Evolutionary conservation across 306 rosid genomes (phyloP), one percentile per base, ranked within the genome.

Genomic region (Herpetospermum pedunculosum): DNA sequence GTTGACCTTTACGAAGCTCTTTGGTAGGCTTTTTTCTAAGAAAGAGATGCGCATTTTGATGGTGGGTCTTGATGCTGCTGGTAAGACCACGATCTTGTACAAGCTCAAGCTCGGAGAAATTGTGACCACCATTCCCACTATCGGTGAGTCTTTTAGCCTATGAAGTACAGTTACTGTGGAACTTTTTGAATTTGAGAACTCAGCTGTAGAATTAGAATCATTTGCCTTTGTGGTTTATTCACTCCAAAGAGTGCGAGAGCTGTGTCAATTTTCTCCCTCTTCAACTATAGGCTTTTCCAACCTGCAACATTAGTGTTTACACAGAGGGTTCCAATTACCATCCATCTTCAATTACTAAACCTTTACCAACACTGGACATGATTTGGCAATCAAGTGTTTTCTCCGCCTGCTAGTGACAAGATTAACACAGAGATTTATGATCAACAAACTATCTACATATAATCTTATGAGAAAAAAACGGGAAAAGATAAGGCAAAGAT

Each of bases 11-110:
- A 81, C 96, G 77, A 92, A 92, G 87, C 92, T 92, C 70, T 92
- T 92, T 84, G 91, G 98, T 81, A 85, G 91, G 84, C 88, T 92
- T 6, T 92, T 92, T 16, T 96, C 97, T 69, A 92, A 90, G 96
- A 90, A 63, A 78, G 96, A 92, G 80, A 92, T 92, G 98, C 88
- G 98, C 49, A 92, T 90, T 81, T 74, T 92, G 88, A 90, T 92
- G 98, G 98, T 92, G 44, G 97, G 98, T 86, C 97, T 90, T n/a
- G 98, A 92, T 67, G 98, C 98, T 58, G 98, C 98, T 73, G 98
- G 98, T 87, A 92, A 92, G 87, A 92, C 98, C 25, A 92, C 98
- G 58, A 92, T 92, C 69, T 70, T 92, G 88, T 92, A 92, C 80
- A 90, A 92, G 85, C 90, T 92, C 84, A 92, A 92, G 90, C 96